Base-by-base conservation (phyloP, 148 eudicot species). In the Rhododendron molle region DNA sequence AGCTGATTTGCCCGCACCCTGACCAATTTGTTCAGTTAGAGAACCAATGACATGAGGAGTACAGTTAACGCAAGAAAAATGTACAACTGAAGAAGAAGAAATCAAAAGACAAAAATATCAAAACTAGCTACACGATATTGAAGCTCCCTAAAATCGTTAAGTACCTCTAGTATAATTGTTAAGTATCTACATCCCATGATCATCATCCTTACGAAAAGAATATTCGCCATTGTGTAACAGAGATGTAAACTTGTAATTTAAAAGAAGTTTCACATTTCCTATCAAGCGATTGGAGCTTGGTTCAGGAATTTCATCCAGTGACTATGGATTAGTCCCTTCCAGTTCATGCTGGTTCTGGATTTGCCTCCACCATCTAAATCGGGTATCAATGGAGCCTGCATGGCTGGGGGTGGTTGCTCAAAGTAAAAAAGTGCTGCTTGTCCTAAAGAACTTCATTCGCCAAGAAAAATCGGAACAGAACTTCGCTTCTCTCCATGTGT, bases 1-100 rank as follows among this genome's bases (percentile, higher is more conserved):
- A 86, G 98, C 98, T 85, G 98, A 94, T 90, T 97, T 97, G 69
- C 99, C 98, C 11, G 98, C 98, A 92, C 99, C 98, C 99, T 97
- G 94, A 71, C 86, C 62, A 81, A 86, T 74, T 38, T 23, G 36
- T 52, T 46, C 82, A 77, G 58, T 77, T 56, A 86, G 81, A 69
- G 20, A 80, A 54, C 23, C 80, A 15, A 78, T 79, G 32, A 4
- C 78, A 80, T 34, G 38, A 13, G 13, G 10, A 50, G 69, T 15
- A 80, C 58, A 40, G 67, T 21, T 38, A 80, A 50, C 28, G 11
- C 21, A 34, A 79, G 16, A 50, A 47, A 7, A 15, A 30, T 15
- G 28, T 12, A 15, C 15, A 14, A 26, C 18, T 23, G 54, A 71
- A 32, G 38, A 86, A 81, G 14, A 58, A 81, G 20, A 7, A 80